These are phyloP conservation scores for Bipolaris gigantea DNA, from an alignment of 2,329 filamentous ascomycete genomes.

Conservation along the genomic window DNA sequence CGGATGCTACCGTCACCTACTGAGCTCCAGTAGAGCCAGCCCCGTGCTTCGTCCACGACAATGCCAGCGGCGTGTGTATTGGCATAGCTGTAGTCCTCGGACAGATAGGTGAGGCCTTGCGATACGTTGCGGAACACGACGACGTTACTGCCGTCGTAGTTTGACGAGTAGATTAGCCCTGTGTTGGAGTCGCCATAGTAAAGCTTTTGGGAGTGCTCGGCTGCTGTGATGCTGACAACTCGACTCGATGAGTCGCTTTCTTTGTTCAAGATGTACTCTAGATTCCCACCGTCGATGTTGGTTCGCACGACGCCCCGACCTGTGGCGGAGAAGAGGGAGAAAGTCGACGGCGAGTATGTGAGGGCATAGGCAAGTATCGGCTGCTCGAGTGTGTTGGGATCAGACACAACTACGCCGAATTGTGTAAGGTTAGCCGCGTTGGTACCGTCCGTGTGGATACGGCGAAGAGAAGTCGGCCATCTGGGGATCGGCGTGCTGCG, in stretches of 20 bases:
- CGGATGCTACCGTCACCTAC: conserved; percentile 13
- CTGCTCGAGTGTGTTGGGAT: background rate
- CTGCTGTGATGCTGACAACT: conserved; percentile 9
- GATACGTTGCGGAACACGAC: conserved; percentile 15
- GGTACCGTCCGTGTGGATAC: conserved; percentile 11
- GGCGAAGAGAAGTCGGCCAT: conserved; percentile 19
- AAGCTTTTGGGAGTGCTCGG: conserved; percentile 9
- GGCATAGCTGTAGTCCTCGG: background rate
- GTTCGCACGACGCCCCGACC: conserved; percentile 16
- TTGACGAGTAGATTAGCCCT: conserved; percentile 11
- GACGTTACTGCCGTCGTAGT: conserved; percentile 11
- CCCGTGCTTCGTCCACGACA: conserved; percentile 13
- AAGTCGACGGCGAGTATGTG: conserved; percentile 8
- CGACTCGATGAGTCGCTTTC: background rate
- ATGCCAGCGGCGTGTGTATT: conserved; percentile 9
- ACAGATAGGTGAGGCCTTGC: conserved; percentile 6
- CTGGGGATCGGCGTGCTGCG: conserved; percentile 13
- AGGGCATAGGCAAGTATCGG: conserved; percentile 10
- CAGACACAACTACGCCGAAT: conserved; percentile 7
- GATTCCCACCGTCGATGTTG: conserved; percentile 7
- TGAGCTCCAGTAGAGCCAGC: conserved; percentile 20
- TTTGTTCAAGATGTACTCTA: background rate
- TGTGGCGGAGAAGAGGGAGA: conserved; percentile 11
- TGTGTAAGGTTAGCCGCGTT: conserved; percentile 10
- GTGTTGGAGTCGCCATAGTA: conserved; percentile 13